These are phyloP conservation scores for Neospora caninum DNA, from an alignment of 169 alveolate species.

Conservation along the genomic window DNA sequence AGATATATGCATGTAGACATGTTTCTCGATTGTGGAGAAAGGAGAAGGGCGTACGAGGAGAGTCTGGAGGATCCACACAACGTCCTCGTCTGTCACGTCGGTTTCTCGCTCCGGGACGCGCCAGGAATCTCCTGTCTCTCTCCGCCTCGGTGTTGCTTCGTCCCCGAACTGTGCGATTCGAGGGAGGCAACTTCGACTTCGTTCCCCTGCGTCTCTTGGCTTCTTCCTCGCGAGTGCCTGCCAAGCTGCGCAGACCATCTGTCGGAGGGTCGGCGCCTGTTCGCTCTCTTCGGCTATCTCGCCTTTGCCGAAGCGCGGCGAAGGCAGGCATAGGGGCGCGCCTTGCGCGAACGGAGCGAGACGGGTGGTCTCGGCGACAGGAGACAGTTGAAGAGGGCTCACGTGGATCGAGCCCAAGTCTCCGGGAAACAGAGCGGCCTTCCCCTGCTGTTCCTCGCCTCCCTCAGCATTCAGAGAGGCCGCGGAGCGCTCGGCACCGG, in stretches of 20 bases:
- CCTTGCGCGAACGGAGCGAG: neutral
- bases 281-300: neutral
- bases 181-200: no score
- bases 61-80: neutral
- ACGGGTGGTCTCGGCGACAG: neutral
- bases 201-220: neutral
- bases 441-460: neutral
- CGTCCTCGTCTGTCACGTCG: neutral
- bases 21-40: neutral
- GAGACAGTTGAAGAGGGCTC: constrained; percentile 11
- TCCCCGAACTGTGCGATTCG: no score
- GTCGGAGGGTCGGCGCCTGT: neutral
- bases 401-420: constrained; percentile 14
- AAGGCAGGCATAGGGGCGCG: neutral
- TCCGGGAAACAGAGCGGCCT: neutral
- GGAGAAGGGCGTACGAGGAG: neutral
- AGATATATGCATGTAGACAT: neutral
- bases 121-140: neutral
- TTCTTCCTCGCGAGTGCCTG: neutral
- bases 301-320: neutral
- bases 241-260: neutral
- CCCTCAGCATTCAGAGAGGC: neutral
- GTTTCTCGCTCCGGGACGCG: neutral
- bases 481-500: no score
- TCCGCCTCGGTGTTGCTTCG: neutral